Conservation (phyloP, 164 flowering plant genomes). For the Malania oleifera region DNA sequence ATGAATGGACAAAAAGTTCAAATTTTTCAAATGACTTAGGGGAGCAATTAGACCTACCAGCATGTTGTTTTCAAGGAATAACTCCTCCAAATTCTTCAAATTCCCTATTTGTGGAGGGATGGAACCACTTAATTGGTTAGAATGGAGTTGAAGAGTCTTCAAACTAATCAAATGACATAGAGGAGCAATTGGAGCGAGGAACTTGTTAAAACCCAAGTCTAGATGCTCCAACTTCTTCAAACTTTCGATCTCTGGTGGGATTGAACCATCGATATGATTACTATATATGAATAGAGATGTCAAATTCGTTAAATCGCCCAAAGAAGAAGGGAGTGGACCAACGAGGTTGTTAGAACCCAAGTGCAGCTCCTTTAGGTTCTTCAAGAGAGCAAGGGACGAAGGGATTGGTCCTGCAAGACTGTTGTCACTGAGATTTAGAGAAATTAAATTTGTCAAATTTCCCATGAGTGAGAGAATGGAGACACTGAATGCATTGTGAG, state of each 20-base stretch:
- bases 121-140: too few relatives aligned
- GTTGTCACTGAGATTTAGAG: background rate
- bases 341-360: background rate
- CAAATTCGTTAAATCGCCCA: background rate
- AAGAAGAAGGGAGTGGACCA: slow-evolving; percentile 7
- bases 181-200: too few relatives aligned
- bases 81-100: too few relatives aligned
- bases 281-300: background rate
- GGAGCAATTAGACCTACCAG: too few relatives aligned
- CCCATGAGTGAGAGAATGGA: slow-evolving; percentile 1
- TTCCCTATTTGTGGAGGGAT: too few relatives aligned
- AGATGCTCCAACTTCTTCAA: too few relatives aligned
- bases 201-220: too few relatives aligned
- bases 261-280: background rate
- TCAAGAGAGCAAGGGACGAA: background rate
- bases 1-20: background rate
- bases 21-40: too few relatives aligned
- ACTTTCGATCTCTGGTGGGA: background rate
- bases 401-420: slow-evolving; percentile 4
- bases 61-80: too few relatives aligned
- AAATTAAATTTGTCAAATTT: background rate
- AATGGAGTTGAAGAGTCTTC: too few relatives aligned
- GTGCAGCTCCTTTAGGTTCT: background rate
- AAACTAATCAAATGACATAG: too few relatives aligned
- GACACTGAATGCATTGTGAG: background rate